Conservation (phyloP, 2,329 filamentous ascomycete species). For the Calycina herbarum region DNA sequence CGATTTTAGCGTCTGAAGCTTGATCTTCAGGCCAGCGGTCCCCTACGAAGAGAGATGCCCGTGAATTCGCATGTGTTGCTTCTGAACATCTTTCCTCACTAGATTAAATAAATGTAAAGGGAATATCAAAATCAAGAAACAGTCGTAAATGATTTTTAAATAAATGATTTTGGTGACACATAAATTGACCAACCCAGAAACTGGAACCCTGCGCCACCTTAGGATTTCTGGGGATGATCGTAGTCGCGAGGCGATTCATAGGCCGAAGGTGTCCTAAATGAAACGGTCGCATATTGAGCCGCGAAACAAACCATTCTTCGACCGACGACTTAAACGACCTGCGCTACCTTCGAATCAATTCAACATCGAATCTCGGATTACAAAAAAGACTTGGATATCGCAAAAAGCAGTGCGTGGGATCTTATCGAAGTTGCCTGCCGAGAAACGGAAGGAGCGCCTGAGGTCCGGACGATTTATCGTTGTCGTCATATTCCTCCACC, state of each 20-base stretch:
- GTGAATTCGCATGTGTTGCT: no score
- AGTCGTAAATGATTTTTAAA: not conserved
- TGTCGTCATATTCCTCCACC: slow-evolving; percentile 18
- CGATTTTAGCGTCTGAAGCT: no score
- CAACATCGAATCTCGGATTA: not conserved
- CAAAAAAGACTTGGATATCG: not conserved
- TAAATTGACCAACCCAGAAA: not conserved
- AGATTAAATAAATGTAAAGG: not conserved
- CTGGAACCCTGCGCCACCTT: not conserved
- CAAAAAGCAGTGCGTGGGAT: not conserved
- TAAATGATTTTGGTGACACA: not conserved
- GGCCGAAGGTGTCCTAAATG: slow-evolving; percentile 11
- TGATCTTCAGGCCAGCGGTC: no score
- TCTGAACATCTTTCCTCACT: no score
- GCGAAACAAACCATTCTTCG: slow-evolving; percentile 5
- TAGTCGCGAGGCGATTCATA: not conserved
- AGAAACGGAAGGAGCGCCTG: not conserved
- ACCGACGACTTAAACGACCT: not conserved
- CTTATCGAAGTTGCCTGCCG: not conserved
- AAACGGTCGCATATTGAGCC: slow-evolving; percentile 14
- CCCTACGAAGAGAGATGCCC: no score
- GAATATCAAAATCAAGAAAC: not conserved
- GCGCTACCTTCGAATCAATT: not conserved
- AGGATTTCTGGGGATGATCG: not conserved
- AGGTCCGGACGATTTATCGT: not conserved